Conservation (phyloP, 371 early-diverging fungal genomes). For the Mucor saturninus region DNA sequence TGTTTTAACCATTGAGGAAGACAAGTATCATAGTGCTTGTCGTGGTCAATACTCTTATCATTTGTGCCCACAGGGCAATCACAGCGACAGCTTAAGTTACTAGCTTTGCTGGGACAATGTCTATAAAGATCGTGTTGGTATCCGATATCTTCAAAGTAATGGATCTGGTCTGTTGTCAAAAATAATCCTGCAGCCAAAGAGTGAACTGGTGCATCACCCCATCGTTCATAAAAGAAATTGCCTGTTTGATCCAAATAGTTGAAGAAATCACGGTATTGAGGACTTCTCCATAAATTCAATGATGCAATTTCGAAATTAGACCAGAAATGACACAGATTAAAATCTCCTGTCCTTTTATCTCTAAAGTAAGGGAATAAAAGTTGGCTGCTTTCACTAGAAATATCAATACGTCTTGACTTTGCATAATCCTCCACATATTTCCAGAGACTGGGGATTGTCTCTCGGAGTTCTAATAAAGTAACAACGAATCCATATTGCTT, state of each 20-base stretch:
- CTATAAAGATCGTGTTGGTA: slow-evolving; percentile 79
- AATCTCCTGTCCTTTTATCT: slow-evolving; percentile 46
- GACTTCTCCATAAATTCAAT: slow-evolving; percentile 78
- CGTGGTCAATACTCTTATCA: slow-evolving; percentile 52
- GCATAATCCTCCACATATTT: slow-evolving; percentile 57
- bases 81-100: slow-evolving; percentile 45
- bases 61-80: slow-evolving; percentile 48
- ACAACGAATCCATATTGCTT: slow-evolving; percentile 84
- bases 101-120: slow-evolving; percentile 69
- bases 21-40: slow-evolving; percentile 48
- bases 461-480: slow-evolving; percentile 67
- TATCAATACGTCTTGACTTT: slow-evolving; percentile 49
- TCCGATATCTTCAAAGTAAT: slow-evolving; percentile 93
- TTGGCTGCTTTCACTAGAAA: slow-evolving; percentile 38
- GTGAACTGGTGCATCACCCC: slow-evolving; percentile 86
- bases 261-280: slow-evolving; percentile 64
- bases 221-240: slow-evolving; percentile 73
- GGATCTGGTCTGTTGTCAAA: slow-evolving; percentile 80
- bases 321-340: slow-evolving; percentile 89
- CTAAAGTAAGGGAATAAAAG: slow-evolving; percentile 48
- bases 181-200: slow-evolving; percentile 89
- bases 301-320: slow-evolving; percentile 85
- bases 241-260: slow-evolving; percentile 67
- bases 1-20: slow-evolving; percentile 44
- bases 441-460: slow-evolving; percentile 84